Base-by-base conservation (phyloP, 306 rosid genomes). In the Lotus japonicus region DNA sequence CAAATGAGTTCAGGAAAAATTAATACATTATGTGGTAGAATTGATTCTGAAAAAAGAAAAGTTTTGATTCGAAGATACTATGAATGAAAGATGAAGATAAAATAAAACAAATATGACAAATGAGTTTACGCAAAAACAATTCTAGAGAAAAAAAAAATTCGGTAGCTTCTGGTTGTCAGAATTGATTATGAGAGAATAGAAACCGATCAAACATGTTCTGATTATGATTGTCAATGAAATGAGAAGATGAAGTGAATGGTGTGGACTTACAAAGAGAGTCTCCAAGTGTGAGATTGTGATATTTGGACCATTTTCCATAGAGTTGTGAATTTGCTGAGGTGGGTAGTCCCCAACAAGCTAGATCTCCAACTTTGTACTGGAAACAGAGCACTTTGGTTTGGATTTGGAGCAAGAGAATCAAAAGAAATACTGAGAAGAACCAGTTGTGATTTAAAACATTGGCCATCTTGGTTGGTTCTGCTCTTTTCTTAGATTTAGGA, bases 191-290 rank as follows among this genome's bases (percentile, higher is more conserved):
- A n/a, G n/a, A n/a, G n/a, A n/a, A n/a, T n/a, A n/a, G n/a, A n/a
- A n/a, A n/a, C n/a, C n/a, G n/a, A n/a, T n/a, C n/a, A n/a, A n/a
- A n/a, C n/a, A n/a, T n/a, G n/a, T n/a, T n/a, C n/a, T n/a, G n/a
- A n/a, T n/a, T n/a, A n/a, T n/a, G n/a, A n/a, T n/a, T n/a, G n/a
- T n/a, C n/a, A n/a, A n/a, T n/a, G n/a, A n/a, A n/a, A n/a, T n/a
- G n/a, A n/a, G n/a, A n/a, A n/a, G n/a, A n/a, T n/a, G n/a, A n/a
- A n/a, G n/a, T n/a, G n/a, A n/a, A n/a, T n/a, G n/a, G n/a, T n/a
- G n/a, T n/a, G n/a, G n/a, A 85, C 96, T 88, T 85, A 90, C 99
- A 72, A 66, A 94, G 86, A 5, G 97, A 90, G 79, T 94, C 97
- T 65, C 99, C 99, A 74, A 81, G 78, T 23, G 57, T 82, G 84